phyloP scores from a whole-genome alignment of 495 filamentous ascomycete genomes.

The Neurospora pannonica region DNA sequence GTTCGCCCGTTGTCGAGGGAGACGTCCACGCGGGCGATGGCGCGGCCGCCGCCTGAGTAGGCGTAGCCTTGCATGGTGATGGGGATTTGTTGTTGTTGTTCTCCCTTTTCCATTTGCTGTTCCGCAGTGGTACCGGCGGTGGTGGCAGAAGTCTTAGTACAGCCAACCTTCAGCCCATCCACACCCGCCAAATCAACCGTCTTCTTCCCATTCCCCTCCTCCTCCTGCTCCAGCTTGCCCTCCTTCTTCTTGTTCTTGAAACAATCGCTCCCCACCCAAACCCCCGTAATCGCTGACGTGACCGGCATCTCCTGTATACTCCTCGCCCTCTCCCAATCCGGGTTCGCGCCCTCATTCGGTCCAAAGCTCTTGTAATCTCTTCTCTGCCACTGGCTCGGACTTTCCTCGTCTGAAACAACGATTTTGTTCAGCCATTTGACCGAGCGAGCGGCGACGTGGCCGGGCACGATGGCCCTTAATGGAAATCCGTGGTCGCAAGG shows the following conservation, averaged over 20 bases:
- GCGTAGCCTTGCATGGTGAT: constrained; percentile 46
- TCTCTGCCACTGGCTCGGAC: constrained; percentile 48
- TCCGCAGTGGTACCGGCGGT: background rate
- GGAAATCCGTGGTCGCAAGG: constrained; percentile 52
- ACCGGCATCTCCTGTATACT: constrained; percentile 55
- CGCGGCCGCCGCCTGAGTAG: constrained; percentile 49
- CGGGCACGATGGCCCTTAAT: constrained; percentile 50
- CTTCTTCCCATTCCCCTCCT: background rate
- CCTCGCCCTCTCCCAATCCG: constrained; percentile 44
- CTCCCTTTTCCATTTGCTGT: too few species aligned
- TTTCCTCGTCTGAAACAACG: constrained; percentile 48
- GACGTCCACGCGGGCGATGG: constrained; percentile 46
- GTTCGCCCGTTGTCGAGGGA: constrained; percentile 44
- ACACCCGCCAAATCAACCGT: constrained; percentile 11
- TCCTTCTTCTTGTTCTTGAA: constrained; percentile 5
- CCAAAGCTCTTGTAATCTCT: constrained; percentile 57
- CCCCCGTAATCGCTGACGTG: constrained; percentile 40
- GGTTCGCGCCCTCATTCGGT: constrained; percentile 42
- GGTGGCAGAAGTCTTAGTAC: constrained; percentile 1
- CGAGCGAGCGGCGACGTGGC: constrained; percentile 49
- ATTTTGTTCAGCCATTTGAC: constrained; percentile 61
- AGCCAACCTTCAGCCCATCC: constrained; percentile 9
- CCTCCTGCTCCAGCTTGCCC: background rate
- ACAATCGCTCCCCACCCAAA: constrained; percentile 42
- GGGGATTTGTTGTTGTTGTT: constrained; percentile 15